Evolutionary conservation across 768 basidiomycete genomes (phyloP).

Genomic region (Lactarius tabidus): DNA sequence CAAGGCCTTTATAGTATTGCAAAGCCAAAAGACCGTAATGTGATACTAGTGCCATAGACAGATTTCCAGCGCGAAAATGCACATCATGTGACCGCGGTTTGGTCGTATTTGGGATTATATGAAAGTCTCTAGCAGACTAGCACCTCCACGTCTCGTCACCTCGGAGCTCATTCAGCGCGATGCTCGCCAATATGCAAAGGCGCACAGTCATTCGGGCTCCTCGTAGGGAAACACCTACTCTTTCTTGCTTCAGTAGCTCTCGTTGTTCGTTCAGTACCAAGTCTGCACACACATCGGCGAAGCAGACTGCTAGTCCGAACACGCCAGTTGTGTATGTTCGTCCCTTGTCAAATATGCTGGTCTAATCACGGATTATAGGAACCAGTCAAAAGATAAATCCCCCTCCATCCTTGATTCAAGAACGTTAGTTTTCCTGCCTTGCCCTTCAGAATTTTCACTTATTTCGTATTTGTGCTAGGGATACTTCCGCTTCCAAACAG

Average conservation of each 20-base stretch:
- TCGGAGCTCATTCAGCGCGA: neutral
- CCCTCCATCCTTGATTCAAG: neutral
- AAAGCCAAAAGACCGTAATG: too few species aligned
- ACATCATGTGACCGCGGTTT: too few species aligned
- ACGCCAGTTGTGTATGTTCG: neutral
- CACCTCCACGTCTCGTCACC: too few species aligned
- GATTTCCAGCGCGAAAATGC: too few species aligned
- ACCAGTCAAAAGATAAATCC: neutral
- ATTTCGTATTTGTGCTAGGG: neutral
- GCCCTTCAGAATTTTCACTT: neutral
- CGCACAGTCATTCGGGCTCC: slow-evolving; percentile 4
- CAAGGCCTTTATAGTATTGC: too few species aligned
- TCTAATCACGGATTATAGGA: neutral
- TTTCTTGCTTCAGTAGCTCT: neutral
- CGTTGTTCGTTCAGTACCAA: neutral
- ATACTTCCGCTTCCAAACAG: neutral
- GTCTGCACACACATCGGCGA: neutral
- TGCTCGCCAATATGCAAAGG: slow-evolving; percentile 3
- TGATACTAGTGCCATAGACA: too few species aligned
- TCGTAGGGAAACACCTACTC: neutral
- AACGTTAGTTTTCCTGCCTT: neutral
- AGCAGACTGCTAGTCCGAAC: neutral
- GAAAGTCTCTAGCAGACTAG: too few species aligned
- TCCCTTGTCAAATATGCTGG: neutral
- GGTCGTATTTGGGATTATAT: too few species aligned